A percentile compares a stretch with the other conserved stretches of the same genome.
Conservation (phyloP, 805 yeast genomes). For the Wickerhamiella kazuoi region DNA sequence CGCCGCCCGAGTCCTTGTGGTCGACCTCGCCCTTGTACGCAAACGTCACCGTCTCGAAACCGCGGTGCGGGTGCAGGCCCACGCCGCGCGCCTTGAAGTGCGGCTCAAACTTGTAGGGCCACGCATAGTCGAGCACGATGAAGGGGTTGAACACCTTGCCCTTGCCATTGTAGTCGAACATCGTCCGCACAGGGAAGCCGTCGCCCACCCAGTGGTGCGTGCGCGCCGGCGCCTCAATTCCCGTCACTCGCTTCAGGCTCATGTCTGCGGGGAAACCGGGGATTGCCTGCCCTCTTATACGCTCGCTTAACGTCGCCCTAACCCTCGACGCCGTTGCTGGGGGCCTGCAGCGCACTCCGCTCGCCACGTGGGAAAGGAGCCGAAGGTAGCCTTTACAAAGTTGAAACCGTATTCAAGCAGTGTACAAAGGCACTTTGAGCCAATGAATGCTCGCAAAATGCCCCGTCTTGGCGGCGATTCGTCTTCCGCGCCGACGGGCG, state of each 20-base stretch:
- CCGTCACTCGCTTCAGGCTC: slow-evolving; percentile 1
- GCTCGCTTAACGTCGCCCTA: too few relatives aligned
- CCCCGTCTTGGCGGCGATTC: too few relatives aligned
- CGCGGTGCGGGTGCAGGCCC: slow-evolving; percentile 51
- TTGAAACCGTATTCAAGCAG: too few relatives aligned
- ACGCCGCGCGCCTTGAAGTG: slow-evolving; percentile 2
- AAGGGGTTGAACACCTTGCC: slow-evolving; percentile 3
- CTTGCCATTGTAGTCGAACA: slow-evolving; percentile 3
- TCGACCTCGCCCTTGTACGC: slow-evolving; percentile 46
- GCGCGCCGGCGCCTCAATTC: background rate
- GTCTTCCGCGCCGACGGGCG: too few relatives aligned
- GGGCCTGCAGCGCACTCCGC: too few relatives aligned
- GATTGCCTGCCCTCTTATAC: too few relatives aligned
- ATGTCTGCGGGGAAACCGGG: too few relatives aligned
- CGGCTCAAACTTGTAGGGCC: slow-evolving; percentile 2
- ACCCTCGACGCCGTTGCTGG: too few relatives aligned
- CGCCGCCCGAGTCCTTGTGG: slow-evolving; percentile 74
- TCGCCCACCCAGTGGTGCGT: slow-evolving; percentile 19
- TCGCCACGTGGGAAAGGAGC: too few relatives aligned
- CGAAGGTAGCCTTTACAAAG: too few relatives aligned
- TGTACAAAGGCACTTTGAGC: too few relatives aligned
- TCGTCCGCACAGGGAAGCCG: slow-evolving; percentile 2
- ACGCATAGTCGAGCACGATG: slow-evolving; percentile 4
- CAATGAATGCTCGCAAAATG: too few relatives aligned
- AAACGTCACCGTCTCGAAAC: slow-evolving; percentile 59